A percentile compares a stretch with the other conserved stretches of the same genome.
Evolutionary conservation across 768 basidiomycete species (phyloP).

Genomic region (Cystofilobasidium ferigula): DNA sequence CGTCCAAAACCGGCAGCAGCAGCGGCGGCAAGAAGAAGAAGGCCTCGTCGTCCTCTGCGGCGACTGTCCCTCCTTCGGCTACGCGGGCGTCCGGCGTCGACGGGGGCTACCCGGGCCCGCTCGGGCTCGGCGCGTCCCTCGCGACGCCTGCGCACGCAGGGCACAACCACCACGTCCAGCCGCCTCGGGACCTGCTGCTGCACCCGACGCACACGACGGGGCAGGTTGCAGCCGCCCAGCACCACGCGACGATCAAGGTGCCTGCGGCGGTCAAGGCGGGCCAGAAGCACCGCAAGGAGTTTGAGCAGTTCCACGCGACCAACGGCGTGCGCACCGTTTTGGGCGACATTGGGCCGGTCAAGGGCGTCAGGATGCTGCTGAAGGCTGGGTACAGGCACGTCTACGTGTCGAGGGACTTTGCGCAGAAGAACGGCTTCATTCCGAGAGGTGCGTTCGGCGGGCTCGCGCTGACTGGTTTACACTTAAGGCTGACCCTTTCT

Average conservation of each 20-base stretch:
- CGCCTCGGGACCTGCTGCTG: constrained; percentile 34
- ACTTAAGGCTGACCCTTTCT: background rate
- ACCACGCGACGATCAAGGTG: constrained; percentile 52
- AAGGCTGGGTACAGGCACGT: constrained; percentile 86
- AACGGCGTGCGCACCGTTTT: constrained; percentile 88
- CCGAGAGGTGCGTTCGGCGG: constrained; percentile 50
- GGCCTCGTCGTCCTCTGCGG: constrained; percentile 8
- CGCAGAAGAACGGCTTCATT: constrained; percentile 73
- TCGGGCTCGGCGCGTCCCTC: background rate
- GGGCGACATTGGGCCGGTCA: constrained; percentile 81
- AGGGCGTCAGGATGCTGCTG: constrained; percentile 87
- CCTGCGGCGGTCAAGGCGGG: constrained; percentile 80
- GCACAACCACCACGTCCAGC: constrained; percentile 24
- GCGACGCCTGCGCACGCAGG: background rate
- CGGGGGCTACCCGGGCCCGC: background rate
- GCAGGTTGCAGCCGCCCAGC: constrained; percentile 29
- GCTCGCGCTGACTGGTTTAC: no score
- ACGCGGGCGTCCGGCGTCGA: background rate
- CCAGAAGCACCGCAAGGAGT: constrained; percentile 65
- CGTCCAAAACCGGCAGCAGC: background rate
- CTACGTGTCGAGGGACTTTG: constrained; percentile 91
- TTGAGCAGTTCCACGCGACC: constrained; percentile 74
- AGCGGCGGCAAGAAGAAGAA: constrained; percentile 6
- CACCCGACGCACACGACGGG: constrained; percentile 30
- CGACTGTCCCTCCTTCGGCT: background rate